phyloP scores from a whole-genome alignment of 139 green algal species.

The Tetradesmus obliquus region DNA sequence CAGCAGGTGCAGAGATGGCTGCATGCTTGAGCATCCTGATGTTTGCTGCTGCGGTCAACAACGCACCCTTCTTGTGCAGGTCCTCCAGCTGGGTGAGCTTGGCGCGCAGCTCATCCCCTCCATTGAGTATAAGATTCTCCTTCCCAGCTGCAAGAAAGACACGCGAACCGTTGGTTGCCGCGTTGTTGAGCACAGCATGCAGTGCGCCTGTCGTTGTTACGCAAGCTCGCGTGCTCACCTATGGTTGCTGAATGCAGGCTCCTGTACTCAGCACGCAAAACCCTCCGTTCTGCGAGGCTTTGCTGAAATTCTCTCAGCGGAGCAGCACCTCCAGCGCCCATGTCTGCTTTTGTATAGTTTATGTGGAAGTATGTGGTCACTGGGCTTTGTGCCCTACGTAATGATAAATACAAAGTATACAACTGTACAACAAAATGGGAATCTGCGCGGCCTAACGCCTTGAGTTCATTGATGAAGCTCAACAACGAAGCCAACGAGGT shows the following conservation, averaged over 20 bases:
- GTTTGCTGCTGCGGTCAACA: neutral
- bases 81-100: conserved; percentile 15
- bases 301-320: neutral
- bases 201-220: neutral
- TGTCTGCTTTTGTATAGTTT: neutral
- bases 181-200: conserved; percentile 19
- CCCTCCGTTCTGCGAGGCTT: conserved; percentile 21
- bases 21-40: neutral
- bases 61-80: conserved; percentile 33
- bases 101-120: neutral
- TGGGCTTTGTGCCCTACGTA: neutral
- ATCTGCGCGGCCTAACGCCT: neutral
- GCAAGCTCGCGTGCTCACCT: neutral
- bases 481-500: neutral
- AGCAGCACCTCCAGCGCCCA: neutral
- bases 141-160: conserved; percentile 30
- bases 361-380: neutral
- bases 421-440: neutral
- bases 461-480: neutral
- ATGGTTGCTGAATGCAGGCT: conserved; percentile 19
- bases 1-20: neutral
- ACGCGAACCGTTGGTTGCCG: neutral
- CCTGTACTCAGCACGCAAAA: conserved; percentile 8
- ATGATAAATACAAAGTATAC: neutral
- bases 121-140: conserved; percentile 20